phyloP scores from a whole-genome alignment of 768 basidiomycete species.

The Lentinula aciculospora region DNA sequence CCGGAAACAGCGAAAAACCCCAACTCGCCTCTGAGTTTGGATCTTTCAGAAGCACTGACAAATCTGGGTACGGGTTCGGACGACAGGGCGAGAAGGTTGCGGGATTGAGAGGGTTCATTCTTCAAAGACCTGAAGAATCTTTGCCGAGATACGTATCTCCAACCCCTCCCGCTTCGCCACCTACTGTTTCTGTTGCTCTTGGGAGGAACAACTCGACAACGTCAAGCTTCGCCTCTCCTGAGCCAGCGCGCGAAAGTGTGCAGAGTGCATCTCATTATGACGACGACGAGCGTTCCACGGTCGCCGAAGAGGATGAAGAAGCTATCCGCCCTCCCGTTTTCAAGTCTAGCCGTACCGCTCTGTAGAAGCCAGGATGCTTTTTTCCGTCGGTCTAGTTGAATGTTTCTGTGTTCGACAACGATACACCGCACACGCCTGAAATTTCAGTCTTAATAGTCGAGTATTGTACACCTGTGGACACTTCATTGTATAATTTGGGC shows the following conservation, averaged over 20 bases:
- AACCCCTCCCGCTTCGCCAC: constrained; percentile 19
- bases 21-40: constrained; percentile 9
- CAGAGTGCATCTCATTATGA: constrained; percentile 6
- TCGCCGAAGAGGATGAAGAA: constrained; percentile 5
- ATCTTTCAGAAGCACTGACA: constrained; percentile 15
- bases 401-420: too few species aligned
- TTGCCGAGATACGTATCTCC: constrained; percentile 50
- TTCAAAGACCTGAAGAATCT: constrained; percentile 48
- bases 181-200: constrained; percentile 5
- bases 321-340: constrained; percentile 4
- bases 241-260: background rate
- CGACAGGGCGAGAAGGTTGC: constrained; percentile 74
- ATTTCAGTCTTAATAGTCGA: background rate
- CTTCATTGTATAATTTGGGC: background rate
- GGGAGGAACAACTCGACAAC: constrained; percentile 5
- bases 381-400: background rate
- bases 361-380: constrained; percentile 4
- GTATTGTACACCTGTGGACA: background rate
- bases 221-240: constrained; percentile 16
- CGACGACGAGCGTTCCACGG: constrained; percentile 4
- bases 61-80: constrained; percentile 71
- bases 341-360: constrained; percentile 9
- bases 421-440: background rate
- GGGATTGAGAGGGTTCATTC: constrained; percentile 43
- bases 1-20: constrained; percentile 18